Evolutionary conservation across 345 rosid genomes (phyloP).

Genomic region (Sisymbrium altissimum): DNA sequence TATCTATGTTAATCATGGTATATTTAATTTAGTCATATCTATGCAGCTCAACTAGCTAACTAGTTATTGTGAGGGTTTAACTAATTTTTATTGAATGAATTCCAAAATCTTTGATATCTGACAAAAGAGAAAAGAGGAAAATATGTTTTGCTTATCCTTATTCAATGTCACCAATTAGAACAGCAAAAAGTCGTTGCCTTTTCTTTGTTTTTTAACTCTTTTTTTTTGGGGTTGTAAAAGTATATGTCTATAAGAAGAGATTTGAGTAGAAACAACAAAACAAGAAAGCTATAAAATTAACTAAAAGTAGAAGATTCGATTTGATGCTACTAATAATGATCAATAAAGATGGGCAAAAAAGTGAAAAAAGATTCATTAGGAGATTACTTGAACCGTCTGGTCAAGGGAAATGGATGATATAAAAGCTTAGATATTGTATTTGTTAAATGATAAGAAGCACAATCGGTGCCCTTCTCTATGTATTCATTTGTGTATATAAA

Average conservation of each 20-base stretch:
- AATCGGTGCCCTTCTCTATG: no score
- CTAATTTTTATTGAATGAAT: background rate
- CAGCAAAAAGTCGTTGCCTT: conserved; percentile 24
- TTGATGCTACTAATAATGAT: conserved; percentile 37
- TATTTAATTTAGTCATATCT: conserved; percentile 8
- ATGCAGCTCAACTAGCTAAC: background rate
- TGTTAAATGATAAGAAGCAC: no score
- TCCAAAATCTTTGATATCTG: background rate
- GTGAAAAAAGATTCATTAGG: no score
- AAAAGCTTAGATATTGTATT: no score
- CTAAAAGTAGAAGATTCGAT: conserved; percentile 30
- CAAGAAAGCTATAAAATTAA: conserved; percentile 23
- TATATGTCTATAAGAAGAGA: background rate
- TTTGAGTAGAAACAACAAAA: conserved; percentile 7
- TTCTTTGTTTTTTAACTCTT: background rate
- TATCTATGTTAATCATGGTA: conserved; percentile 10
- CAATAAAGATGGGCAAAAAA: conserved; percentile 17
- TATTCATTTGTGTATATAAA: no score
- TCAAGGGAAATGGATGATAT: no score
- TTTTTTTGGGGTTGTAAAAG: background rate
- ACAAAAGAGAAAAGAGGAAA: background rate
- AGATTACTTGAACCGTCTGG: no score
- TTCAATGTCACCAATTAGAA: conserved; percentile 5
- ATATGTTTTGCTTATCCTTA: background rate
- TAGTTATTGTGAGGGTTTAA: background rate